A percentile compares a stretch with the other conserved stretches of the same genome.
These are phyloP conservation scores for Breviolum minutum DNA, from an alignment of 73 alveolate genomes.

Conservation along the genomic window DNA sequence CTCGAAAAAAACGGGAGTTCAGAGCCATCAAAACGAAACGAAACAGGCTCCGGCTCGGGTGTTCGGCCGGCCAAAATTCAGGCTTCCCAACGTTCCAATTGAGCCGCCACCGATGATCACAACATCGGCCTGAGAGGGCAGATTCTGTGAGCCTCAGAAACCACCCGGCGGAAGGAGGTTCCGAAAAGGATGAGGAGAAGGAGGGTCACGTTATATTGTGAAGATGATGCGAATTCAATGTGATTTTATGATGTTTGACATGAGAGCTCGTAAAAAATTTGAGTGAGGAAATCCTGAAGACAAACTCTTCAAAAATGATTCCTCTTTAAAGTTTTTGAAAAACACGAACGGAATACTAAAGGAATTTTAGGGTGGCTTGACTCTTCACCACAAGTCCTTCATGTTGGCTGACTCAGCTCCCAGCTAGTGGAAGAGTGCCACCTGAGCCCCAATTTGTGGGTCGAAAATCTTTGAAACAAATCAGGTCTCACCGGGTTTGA, in stretches of 20 bases:
- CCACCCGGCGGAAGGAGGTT: neutral
- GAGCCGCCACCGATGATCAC: conserved; percentile 88
- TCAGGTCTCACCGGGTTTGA: too few species aligned
- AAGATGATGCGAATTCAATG: neutral
- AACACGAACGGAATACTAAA: too few species aligned
- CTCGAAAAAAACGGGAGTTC: neutral
- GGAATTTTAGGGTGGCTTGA: too few species aligned
- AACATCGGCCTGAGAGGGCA: conserved; percentile 82
- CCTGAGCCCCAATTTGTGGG: neutral
- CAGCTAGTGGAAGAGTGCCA: conserved; percentile 64
- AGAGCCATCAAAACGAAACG: neutral
- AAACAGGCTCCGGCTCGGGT: neutral
- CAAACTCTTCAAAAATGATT: too few species aligned
- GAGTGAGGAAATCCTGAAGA: too few species aligned
- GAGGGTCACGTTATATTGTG: neutral
- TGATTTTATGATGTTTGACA: neutral
- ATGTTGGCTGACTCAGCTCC: neutral
- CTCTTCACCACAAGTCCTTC: too few species aligned
- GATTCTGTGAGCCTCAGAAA: neutral
- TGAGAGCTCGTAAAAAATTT: too few species aligned
- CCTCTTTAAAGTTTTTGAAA: too few species aligned
- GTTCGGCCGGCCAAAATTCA: neutral
- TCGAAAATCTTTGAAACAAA: too few species aligned
- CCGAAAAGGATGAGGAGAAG: neutral
- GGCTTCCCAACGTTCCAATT: conserved; percentile 40